These are phyloP conservation scores for Diaporthe destruens DNA, from an alignment of 2,329 filamentous ascomycete species.

Conservation along the genomic window DNA sequence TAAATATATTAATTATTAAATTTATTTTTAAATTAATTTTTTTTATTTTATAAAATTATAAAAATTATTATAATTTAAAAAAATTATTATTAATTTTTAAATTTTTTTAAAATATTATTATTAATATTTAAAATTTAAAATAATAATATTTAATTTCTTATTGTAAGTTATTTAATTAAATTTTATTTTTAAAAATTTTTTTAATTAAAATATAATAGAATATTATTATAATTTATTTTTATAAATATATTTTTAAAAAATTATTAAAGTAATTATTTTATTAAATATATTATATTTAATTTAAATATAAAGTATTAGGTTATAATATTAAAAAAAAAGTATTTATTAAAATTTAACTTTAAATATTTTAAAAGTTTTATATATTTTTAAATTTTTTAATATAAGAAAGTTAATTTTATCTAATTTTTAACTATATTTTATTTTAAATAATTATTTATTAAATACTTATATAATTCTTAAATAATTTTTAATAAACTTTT, in stretches of 20 bases:
- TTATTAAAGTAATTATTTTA: not conserved
- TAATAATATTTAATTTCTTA: no score
- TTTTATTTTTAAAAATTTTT: not conserved
- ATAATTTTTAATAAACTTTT: not conserved
- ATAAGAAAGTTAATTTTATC: no score
- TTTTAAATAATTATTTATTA: not conserved
- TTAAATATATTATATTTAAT: not conserved
- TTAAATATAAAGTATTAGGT: not conserved
- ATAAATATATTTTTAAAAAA: not conserved
- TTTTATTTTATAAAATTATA: no score
- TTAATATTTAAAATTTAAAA: not conserved
- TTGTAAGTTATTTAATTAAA: no score
- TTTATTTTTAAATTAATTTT: no score
- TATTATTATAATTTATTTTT: not conserved
- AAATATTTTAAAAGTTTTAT: no score
- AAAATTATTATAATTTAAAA: no score
- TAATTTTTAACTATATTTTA: not conserved
- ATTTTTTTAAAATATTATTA: not conserved
- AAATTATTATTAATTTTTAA: not conserved
- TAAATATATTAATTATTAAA: not conserved
- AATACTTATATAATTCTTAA: not conserved
- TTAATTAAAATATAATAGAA: not conserved
- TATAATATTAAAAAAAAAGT: no score
- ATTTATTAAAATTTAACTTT: no score
- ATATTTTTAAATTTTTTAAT: no score